Conservation (phyloP, 2,329 filamentous ascomycete genomes). For the Cladosporium halotolerans region DNA sequence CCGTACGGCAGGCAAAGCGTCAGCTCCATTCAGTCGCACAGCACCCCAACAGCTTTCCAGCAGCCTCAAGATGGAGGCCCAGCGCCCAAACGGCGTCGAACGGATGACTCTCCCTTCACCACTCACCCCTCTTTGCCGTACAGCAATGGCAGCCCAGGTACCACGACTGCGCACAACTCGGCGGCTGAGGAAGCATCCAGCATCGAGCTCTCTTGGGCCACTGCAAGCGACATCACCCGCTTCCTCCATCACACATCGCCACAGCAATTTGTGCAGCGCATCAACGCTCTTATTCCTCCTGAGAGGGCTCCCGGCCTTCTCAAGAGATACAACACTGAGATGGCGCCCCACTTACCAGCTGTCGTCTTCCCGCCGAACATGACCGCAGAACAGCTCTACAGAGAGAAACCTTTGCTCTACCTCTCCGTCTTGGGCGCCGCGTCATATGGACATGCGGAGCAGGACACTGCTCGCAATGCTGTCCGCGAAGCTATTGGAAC, state of each 20-base stretch:
- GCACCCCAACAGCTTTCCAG: background rate
- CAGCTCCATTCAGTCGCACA: constrained; percentile 1
- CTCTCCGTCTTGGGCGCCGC: constrained; percentile 52
- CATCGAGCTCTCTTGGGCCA: constrained; percentile 15
- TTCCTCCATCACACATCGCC: constrained; percentile 23
- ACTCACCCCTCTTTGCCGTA: background rate
- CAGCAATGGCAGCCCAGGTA: constrained; percentile 3
- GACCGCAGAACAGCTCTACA: constrained; percentile 49
- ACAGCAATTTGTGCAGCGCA: constrained; percentile 26
- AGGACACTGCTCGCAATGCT: constrained; percentile 55
- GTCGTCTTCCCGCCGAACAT: constrained; percentile 52
- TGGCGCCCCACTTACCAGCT: constrained; percentile 51
- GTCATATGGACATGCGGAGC: constrained; percentile 45
- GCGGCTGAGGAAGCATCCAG: constrained; percentile 6
- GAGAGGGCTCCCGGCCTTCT: constrained; percentile 52
- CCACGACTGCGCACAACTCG: constrained; percentile 4
- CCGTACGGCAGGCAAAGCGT: constrained; percentile 6
- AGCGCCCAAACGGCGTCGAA: constrained; percentile 21
- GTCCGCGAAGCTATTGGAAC: constrained; percentile 64
- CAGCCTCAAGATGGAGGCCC: background rate
- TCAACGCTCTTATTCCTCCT: constrained; percentile 45
- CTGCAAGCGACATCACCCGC: constrained; percentile 18
- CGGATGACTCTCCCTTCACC: constrained; percentile 15
- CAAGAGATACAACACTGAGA: constrained; percentile 48
- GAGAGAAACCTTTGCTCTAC: constrained; percentile 54